Evolutionary conservation across 768 basidiomycete genomes (phyloP), one percentile per base, ranked within the genome.

Genomic region (Nidularia sp.): DNA sequence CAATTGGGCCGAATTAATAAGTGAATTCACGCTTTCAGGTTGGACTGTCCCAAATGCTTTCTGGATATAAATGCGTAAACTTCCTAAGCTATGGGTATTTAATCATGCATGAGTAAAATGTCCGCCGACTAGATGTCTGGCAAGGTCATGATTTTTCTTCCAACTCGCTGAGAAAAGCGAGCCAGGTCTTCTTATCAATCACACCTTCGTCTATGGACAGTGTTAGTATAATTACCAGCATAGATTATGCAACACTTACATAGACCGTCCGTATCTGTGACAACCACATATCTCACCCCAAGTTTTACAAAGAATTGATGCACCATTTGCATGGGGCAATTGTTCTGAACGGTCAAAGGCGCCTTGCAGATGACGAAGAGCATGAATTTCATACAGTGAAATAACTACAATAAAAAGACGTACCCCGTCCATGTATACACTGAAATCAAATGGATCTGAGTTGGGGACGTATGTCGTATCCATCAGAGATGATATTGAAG

Each of bases 271-370:
- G 79, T 70, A 63, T 97, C 90, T 1, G 82, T 86, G 5, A 97
- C 83, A 29, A 98, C 75, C 18, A 98, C 82, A 61, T 96, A 94
- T 57, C 92, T 80, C 8, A 93, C 90, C 0, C 97, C 97, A 15
- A 98, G 81, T 66, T 98, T 98, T 53, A 85, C 86, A 61, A 98
- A 98, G 63, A 96, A 83, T 63, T 92, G 92, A 62, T 98, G 96
- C 0, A 98, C 78, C 47, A 98, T 80, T 67, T 97, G 92, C 64
- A 98, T 75, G 0, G 97, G 92, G 1, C 92, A 87, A 60, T 94
- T 86, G 1, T 81, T 82, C 53, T 85, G 84, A 36, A 98, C 81
- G 0, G 86, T 90, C 51, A 98, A 73, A 0, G 97, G 97, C 1
- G 96, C 93, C 88, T 93, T 32, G 22, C 15, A 31, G 6, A 48